phyloP scores from a whole-genome alignment of 2,329 filamentous ascomycete species.

The Fusarium secorum region DNA sequence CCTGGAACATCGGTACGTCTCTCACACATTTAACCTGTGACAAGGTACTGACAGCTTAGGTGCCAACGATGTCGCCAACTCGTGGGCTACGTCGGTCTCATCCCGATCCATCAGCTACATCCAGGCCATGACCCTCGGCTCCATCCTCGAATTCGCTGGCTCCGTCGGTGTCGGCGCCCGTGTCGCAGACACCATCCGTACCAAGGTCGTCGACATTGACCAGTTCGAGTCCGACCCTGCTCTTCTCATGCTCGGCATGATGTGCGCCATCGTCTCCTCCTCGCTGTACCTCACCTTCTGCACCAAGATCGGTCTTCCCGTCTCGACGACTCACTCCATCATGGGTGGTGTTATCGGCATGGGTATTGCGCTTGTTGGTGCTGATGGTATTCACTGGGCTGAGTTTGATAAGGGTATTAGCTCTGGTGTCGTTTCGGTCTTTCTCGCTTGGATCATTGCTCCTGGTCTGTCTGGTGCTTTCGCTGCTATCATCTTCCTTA shows the following conservation, averaged over 20 bases:
- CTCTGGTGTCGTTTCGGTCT: slow-evolving; percentile 60
- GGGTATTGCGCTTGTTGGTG: slow-evolving; percentile 63
- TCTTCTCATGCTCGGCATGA: slow-evolving; percentile 67
- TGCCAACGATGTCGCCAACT: slow-evolving; percentile 74
- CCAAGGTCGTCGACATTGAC: slow-evolving; percentile 62
- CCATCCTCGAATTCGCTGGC: slow-evolving; percentile 68
- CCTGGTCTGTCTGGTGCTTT: slow-evolving; percentile 64
- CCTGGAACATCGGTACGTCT: slow-evolving; percentile 69
- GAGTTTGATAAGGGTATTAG: slow-evolving; percentile 52
- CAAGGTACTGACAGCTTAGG: slow-evolving; percentile 19
- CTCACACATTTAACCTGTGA: rapidly evolving
- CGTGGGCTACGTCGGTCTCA: slow-evolving; percentile 77
- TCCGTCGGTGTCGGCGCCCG: slow-evolving; percentile 67
- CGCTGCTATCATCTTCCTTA: slow-evolving; percentile 62
- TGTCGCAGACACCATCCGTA: slow-evolving; percentile 69
- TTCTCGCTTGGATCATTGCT: slow-evolving; percentile 68
- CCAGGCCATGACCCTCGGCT: slow-evolving; percentile 66
- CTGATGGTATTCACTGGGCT: slow-evolving; percentile 61
- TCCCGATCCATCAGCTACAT: slow-evolving; percentile 70
- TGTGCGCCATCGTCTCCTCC: slow-evolving; percentile 62
- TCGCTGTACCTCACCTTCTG: slow-evolving; percentile 64
- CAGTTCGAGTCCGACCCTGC: slow-evolving; percentile 59
- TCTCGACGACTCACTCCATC: slow-evolving; percentile 69
- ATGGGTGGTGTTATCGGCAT: slow-evolving; percentile 68
- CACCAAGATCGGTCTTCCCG: slow-evolving; percentile 63